Conservation (phyloP, 129 eudicot species). For the Flaveria robusta region DNA sequence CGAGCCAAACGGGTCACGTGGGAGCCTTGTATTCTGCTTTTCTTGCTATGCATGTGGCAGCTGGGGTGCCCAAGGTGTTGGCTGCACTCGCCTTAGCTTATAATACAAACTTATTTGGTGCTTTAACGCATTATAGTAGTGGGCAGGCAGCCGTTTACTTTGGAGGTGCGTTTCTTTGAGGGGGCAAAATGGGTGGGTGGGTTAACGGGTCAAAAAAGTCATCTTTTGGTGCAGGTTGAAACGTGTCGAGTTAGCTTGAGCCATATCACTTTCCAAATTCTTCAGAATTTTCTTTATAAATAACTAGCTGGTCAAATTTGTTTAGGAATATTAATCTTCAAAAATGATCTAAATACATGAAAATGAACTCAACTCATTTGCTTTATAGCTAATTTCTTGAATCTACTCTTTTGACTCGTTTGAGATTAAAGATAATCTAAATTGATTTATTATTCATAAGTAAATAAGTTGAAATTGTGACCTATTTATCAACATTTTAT, state of each 20-base stretch:
- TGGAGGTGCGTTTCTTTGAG: slow-evolving; percentile 57
- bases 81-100: slow-evolving; percentile 74
- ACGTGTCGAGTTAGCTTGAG: not conserved
- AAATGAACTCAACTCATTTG: not conserved
- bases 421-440: not conserved
- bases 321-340: not conserved
- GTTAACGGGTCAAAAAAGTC: not conserved
- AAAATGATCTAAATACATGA: not conserved
- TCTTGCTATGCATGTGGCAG: slow-evolving; percentile 76
- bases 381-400: not conserved
- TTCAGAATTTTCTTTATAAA: not conserved
- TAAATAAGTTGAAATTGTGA: not conserved
- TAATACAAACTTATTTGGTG: slow-evolving; percentile 88
- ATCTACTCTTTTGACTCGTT: not conserved
- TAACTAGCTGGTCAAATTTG: not conserved
- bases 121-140: slow-evolving; percentile 88
- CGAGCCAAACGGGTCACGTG: slow-evolving; percentile 93
- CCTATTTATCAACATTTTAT: not conserved
- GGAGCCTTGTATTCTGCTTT: slow-evolving; percentile 87
- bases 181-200: slow-evolving; percentile 1
- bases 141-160: slow-evolving; percentile 94
- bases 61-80: slow-evolving; percentile 71
- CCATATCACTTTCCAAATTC: not conserved
- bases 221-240: not conserved
- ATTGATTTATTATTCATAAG: not conserved